Conservation (phyloP, 208 protist genomes). For the Zelonia costaricensis region DNA sequence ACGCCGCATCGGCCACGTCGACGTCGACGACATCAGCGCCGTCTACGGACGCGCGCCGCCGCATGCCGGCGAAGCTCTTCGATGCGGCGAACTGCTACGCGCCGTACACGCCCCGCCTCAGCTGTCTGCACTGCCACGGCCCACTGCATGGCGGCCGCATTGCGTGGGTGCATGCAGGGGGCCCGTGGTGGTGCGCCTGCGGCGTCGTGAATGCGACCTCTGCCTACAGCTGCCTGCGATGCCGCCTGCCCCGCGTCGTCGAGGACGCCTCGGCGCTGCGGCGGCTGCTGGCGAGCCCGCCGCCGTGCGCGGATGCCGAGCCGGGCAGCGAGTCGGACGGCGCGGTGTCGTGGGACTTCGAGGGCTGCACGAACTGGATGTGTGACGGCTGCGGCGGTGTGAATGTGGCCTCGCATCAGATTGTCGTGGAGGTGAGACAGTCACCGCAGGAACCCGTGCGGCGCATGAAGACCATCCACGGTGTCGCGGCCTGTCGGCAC, state of each 20-base stretch:
- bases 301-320: too few relatives aligned
- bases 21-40: not conserved
- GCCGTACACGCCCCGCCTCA: conserved; percentile 29
- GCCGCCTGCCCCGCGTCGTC: conserved; percentile 60
- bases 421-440: conserved; percentile 11
- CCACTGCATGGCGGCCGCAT: conserved; percentile 57
- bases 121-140: conserved; percentile 40
- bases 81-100: conserved; percentile 52
- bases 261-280: conserved; percentile 14
- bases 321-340: not conserved
- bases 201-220: conserved; percentile 37
- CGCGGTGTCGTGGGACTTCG: conserved; percentile 47
- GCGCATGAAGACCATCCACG: conserved; percentile 29
- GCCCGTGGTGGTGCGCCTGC: conserved; percentile 71
- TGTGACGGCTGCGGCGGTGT: conserved; percentile 69
- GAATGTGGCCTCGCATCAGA: conserved; percentile 61
- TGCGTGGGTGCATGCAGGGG: not conserved
- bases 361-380: conserved; percentile 62
- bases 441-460: not conserved
- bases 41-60: not conserved
- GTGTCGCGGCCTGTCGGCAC: conserved; percentile 37
- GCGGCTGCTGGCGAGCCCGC: conserved; percentile 20
- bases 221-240: conserved; percentile 52
- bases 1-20: not conserved
- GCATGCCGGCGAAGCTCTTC: conserved; percentile 18